These are phyloP conservation scores for Irpex rosettiformis DNA, from an alignment of 1,284 basidiomycete genomes.

Conservation along the genomic window DNA sequence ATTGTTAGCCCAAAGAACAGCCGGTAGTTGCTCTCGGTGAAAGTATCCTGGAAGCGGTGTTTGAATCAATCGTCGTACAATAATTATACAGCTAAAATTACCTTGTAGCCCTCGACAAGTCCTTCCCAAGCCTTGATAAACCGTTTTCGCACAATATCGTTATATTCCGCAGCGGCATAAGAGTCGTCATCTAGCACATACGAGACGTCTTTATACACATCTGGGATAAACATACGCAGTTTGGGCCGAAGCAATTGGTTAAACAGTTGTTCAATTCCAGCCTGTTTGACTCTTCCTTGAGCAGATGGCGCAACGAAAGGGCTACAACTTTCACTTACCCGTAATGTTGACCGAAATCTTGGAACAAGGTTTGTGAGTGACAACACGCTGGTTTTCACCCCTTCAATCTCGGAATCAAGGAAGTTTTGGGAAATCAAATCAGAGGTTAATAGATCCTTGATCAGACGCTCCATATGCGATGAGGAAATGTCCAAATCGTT, in stretches of 20 bases:
- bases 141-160: conserved; percentile 83
- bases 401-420: conserved; percentile 51
- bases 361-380: conserved; percentile 51
- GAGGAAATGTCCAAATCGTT: conserved; percentile 89
- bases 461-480: conserved; percentile 80
- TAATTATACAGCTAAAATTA: conserved; percentile 28
- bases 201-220: conserved; percentile 86
- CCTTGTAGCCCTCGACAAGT: conserved; percentile 83
- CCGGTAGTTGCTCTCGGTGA: conserved; percentile 88
- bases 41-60: conserved; percentile 53
- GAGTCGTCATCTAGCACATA: conserved; percentile 89
- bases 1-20: conserved; percentile 81
- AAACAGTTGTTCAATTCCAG: conserved; percentile 91
- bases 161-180: conserved; percentile 81
- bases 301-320: conserved; percentile 6
- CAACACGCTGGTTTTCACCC: conserved; percentile 43
- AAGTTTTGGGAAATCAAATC: conserved; percentile 68
- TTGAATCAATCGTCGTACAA: not conserved
- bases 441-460: conserved; percentile 63
- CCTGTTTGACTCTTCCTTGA: conserved; percentile 38
- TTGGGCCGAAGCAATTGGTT: conserved; percentile 88
- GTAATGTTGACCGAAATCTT: conserved; percentile 68
- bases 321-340: conserved; percentile 42
- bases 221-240: conserved; percentile 77
- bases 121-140: conserved; percentile 87